phyloP scores from a whole-genome alignment of 805 yeast genomes.

The Yarrowia alimentaria region DNA sequence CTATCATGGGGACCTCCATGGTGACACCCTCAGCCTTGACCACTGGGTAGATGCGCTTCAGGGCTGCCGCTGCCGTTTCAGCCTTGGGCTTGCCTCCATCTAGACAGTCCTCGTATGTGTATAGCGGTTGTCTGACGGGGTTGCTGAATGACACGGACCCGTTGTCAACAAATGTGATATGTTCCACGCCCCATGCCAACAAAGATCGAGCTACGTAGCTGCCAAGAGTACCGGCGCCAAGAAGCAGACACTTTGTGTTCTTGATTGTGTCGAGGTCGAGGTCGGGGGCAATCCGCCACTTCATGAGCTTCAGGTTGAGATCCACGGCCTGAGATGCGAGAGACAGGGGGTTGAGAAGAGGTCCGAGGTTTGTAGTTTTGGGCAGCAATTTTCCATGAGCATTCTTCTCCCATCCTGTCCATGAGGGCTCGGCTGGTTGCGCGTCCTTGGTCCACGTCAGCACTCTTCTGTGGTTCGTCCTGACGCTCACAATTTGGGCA shows the following conservation, averaged over 20 bases:
- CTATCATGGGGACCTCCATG: constrained; percentile 92
- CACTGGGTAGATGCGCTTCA: constrained; percentile 75
- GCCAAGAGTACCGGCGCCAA: constrained; percentile 98
- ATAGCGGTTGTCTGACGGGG: constrained; percentile 93
- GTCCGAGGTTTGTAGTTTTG: constrained; percentile 75
- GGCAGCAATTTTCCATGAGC: constrained; percentile 69
- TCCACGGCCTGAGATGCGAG: constrained; percentile 91
- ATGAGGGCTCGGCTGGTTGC: constrained; percentile 41
- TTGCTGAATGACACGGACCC: constrained; percentile 88
- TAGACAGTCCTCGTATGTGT: constrained; percentile 74
- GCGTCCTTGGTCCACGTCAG: constrained; percentile 28
- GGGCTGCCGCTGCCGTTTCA: constrained; percentile 65
- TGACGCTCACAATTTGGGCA: neutral
- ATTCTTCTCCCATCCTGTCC: constrained; percentile 91
- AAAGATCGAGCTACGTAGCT: constrained; percentile 83
- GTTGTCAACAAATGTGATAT: constrained; percentile 84
- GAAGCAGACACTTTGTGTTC: constrained; percentile 60
- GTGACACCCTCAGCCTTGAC: constrained; percentile 61
- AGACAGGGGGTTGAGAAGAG: constrained; percentile 74
- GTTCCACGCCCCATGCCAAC: constrained; percentile 91
- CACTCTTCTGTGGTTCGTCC: neutral
- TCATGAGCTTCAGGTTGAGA: constrained; percentile 86
- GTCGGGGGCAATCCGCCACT: constrained; percentile 91
- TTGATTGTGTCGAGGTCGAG: constrained; percentile 66
- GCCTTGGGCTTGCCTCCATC: constrained; percentile 79